Evolutionary conservation across 2,329 filamentous ascomycete genomes (phyloP).

Genomic region (Microdochium trichocladiopsis): DNA sequence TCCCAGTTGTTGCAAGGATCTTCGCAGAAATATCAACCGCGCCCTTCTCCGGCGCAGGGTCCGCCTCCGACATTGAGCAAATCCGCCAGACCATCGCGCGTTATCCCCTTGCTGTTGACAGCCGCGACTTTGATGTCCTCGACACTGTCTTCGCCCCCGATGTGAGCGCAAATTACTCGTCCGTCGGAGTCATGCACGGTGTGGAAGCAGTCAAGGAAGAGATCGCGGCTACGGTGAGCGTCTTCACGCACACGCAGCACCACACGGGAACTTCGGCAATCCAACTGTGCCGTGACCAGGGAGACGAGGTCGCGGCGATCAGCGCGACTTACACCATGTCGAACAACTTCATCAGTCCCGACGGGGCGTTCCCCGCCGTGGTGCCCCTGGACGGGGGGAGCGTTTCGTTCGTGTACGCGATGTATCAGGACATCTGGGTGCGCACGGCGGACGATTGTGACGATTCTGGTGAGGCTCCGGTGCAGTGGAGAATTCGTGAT

Average conservation of each 20-base stretch:
- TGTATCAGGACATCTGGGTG: no score
- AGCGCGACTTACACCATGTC: not conserved
- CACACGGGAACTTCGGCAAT: not conserved
- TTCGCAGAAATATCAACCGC: not conserved
- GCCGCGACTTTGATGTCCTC: not conserved
- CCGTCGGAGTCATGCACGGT: not conserved
- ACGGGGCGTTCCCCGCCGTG: no score
- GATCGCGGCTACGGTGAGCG: not conserved
- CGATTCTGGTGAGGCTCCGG: no score
- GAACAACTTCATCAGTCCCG: no score
- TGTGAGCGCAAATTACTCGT: not conserved
- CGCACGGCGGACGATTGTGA: no score
- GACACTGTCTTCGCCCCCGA: not conserved
- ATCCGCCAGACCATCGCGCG: not conserved
- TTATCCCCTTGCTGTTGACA: not conserved
- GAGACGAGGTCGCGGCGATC: not conserved
- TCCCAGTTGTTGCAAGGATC: not conserved
- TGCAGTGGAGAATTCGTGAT: no score
- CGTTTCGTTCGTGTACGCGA: no score
- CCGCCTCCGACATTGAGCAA: not conserved
- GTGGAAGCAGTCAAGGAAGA: not conserved
- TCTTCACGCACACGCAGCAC: not conserved
- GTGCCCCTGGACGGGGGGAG: no score
- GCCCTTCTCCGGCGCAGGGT: not conserved
- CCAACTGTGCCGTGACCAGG: not conserved